Percentiles rank a stretch among this genome's conserved stretches.
Evolutionary conservation across 805 yeast genomes (phyloP).

Genomic region (Millerozyma miso): DNA sequence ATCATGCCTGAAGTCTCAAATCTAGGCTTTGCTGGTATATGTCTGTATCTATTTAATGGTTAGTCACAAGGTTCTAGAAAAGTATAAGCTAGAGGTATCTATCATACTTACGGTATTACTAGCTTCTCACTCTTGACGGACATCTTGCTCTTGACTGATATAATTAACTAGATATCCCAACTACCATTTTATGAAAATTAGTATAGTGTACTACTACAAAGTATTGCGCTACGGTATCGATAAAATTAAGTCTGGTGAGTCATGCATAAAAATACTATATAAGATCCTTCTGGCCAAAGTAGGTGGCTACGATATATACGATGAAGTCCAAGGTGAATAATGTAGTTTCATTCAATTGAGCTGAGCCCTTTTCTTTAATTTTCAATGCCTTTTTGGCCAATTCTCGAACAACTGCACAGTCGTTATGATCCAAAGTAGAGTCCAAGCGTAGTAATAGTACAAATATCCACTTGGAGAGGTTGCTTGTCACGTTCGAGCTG

Average conservation of each 20-base stretch:
- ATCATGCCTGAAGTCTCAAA: slow-evolving; percentile 44
- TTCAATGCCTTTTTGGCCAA: slow-evolving; percentile 37
- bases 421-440: slow-evolving; percentile 27
- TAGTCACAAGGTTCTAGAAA: no score
- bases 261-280: background rate
- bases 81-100: no score
- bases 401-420: slow-evolving; percentile 30
- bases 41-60: slow-evolving; percentile 33
- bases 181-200: background rate
- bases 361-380: slow-evolving; percentile 11
- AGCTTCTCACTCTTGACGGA: slow-evolving; percentile 24
- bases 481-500: slow-evolving; percentile 22
- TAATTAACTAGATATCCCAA: background rate
- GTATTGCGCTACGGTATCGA: no score
- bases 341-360: slow-evolving; percentile 9
- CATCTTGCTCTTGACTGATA: background rate
- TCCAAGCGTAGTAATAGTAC: slow-evolving; percentile 32
- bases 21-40: slow-evolving; percentile 45
- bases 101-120: slow-evolving; percentile 29
- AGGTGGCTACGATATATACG: slow-evolving; percentile 25
- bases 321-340: slow-evolving; percentile 28
- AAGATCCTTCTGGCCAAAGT: slow-evolving; percentile 35
- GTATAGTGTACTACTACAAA: background rate
- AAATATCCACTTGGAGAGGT: slow-evolving; percentile 35
- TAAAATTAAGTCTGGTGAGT: no score